phyloP scores from a whole-genome alignment of 495 filamentous ascomycete genomes.

The Penicillium pancosmium region DNA sequence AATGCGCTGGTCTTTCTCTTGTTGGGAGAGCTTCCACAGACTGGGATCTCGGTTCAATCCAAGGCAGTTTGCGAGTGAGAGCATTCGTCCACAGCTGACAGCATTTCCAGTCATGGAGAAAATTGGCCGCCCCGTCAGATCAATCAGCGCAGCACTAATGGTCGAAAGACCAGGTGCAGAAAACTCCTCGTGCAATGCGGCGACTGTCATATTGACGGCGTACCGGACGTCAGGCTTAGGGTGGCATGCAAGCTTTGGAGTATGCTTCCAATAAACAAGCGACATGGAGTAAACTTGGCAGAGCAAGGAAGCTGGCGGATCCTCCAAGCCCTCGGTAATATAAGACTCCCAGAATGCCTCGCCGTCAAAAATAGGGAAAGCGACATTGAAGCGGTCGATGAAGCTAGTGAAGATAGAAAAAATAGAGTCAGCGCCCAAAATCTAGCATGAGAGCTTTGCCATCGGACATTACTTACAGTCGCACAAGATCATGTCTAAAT shows the following conservation, averaged over 20 bases:
- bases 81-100: constrained; percentile 51
- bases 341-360: constrained; percentile 50
- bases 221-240: constrained; percentile 54
- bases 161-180: constrained; percentile 53
- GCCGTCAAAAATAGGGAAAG: constrained; percentile 58
- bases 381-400: constrained; percentile 52
- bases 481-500: constrained; percentile 53
- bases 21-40: constrained; percentile 50
- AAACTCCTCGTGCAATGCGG: constrained; percentile 54
- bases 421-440: constrained; percentile 11
- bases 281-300: constrained; percentile 57
- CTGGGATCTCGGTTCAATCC: constrained; percentile 54
- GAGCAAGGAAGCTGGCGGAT: constrained; percentile 54
- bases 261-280: constrained; percentile 54
- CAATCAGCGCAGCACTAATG: constrained; percentile 50
- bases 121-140: constrained; percentile 52
- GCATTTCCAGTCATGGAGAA: constrained; percentile 58
- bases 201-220: constrained; percentile 54
- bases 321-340: constrained; percentile 40
- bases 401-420: constrained; percentile 35
- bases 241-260: constrained; percentile 45
- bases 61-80: constrained; percentile 54
- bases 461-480: constrained; percentile 37
- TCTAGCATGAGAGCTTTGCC: not conserved
- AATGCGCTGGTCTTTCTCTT: constrained; percentile 50